Evolutionary conservation across 2,329 filamentous ascomycete genomes (phyloP).

Genomic region (Massarina eburnea): DNA sequence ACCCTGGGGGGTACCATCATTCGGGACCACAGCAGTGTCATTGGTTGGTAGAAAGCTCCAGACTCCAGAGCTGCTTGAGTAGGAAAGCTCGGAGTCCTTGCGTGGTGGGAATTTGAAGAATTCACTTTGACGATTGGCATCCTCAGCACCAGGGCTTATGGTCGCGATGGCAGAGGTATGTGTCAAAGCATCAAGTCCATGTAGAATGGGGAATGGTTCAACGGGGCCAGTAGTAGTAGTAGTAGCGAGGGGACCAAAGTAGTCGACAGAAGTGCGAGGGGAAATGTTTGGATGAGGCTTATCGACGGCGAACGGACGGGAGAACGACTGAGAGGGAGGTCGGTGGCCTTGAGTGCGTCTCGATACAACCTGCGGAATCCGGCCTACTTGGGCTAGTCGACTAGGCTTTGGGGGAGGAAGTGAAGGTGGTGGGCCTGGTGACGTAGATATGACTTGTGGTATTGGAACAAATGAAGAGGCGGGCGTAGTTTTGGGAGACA

Average conservation of each 20-base stretch:
- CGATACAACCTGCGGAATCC: constrained; percentile 81
- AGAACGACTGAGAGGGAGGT: constrained; percentile 78
- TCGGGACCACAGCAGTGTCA: constrained; percentile 65
- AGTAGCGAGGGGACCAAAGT: constrained; percentile 27
- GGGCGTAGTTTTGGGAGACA: background rate
- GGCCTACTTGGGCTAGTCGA: constrained; percentile 76
- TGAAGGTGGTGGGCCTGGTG: constrained; percentile 26
- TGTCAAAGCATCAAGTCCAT: constrained; percentile 34
- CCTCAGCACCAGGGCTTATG: constrained; percentile 32
- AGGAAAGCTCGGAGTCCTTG: constrained; percentile 69
- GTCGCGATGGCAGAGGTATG: constrained; percentile 44
- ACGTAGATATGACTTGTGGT: constrained; percentile 15
- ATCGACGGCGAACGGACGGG: constrained; percentile 68
- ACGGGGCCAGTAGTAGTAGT: constrained; percentile 30
- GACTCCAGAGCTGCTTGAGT: constrained; percentile 66
- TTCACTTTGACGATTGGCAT: constrained; percentile 50
- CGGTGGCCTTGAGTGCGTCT: constrained; percentile 63
- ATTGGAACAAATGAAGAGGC: constrained; percentile 4
- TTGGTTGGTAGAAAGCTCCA: constrained; percentile 59
- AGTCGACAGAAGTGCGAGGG: constrained; percentile 37
- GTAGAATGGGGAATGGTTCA: constrained; percentile 39
- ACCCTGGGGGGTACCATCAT: constrained; percentile 61
- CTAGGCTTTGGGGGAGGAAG: constrained; percentile 53
- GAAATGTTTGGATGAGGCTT: constrained; percentile 44
- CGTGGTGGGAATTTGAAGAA: constrained; percentile 75